A percentile compares a stretch with the other conserved stretches of the same genome.
phyloP scores from a whole-genome alignment of 768 basidiomycete genomes.

The Tylopilus felleus region DNA sequence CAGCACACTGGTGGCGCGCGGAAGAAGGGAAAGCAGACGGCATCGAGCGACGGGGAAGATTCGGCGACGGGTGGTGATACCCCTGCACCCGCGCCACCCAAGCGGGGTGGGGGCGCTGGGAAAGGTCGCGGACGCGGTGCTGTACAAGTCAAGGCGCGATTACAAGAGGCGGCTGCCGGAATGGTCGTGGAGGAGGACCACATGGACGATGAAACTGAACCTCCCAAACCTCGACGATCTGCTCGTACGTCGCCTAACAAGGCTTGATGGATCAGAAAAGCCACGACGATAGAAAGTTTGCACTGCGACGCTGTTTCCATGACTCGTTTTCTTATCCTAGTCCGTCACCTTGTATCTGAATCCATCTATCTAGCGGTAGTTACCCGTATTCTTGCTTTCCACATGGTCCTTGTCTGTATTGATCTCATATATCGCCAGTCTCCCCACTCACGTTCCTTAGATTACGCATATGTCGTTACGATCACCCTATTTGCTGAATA shows the following conservation, averaged over 20 bases:
- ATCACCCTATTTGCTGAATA: slow-evolving; percentile 12
- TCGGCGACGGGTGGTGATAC: slow-evolving; percentile 11
- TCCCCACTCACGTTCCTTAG: slow-evolving; percentile 8
- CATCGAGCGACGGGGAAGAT: slow-evolving; percentile 17
- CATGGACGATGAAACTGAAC: slow-evolving; percentile 22
- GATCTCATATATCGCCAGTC: background rate
- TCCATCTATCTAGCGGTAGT: slow-evolving; percentile 4
- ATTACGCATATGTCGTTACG: slow-evolving; percentile 9
- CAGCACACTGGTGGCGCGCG: slow-evolving; percentile 10
- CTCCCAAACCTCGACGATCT: slow-evolving; percentile 33
- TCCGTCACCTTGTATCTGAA: background rate
- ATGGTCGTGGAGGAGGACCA: slow-evolving; percentile 32
- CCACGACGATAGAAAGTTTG: background rate
- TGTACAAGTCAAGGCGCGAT: slow-evolving; percentile 14
- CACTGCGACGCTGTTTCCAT: background rate
- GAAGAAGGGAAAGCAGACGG: slow-evolving; percentile 24
- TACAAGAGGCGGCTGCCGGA: slow-evolving; percentile 25
- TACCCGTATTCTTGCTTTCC: slow-evolving; percentile 12
- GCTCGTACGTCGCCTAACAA: slow-evolving; percentile 35
- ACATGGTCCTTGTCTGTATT: background rate
- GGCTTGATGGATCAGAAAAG: slow-evolving; percentile 3
- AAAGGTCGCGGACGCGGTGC: slow-evolving; percentile 22
- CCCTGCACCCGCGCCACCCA: slow-evolving; percentile 3
- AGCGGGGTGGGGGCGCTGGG: slow-evolving; percentile 16
- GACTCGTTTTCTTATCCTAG: background rate